Percentiles rank a stretch among this genome's conserved stretches.
Evolutionary conservation across 2,329 filamentous ascomycete species (phyloP).

Genomic region (Colletotrichum paranaense): DNA sequence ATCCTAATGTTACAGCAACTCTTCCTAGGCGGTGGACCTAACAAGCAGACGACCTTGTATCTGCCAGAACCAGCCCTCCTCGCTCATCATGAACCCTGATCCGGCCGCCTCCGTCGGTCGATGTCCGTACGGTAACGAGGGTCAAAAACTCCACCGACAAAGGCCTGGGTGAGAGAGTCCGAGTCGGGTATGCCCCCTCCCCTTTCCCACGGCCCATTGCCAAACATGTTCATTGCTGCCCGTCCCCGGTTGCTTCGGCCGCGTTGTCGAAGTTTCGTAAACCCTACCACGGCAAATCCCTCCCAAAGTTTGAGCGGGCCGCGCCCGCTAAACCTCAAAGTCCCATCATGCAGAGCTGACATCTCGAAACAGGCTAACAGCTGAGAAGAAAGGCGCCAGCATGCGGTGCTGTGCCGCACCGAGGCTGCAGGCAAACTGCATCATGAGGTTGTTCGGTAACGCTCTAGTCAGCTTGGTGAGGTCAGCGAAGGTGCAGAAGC

Average conservation of each 20-base stretch:
- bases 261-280: background rate
- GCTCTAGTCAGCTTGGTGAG: background rate
- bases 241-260: background rate
- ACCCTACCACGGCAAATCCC: background rate
- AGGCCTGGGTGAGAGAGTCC: background rate
- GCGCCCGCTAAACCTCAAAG: background rate
- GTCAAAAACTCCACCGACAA: background rate
- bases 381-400: background rate
- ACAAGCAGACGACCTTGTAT: background rate
- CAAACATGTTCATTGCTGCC: slow-evolving; percentile 1
- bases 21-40: slow-evolving; percentile 2
- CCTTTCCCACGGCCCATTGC: slow-evolving; percentile 13
- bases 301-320: background rate
- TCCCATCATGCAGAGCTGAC: background rate
- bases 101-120: slow-evolving; percentile 5
- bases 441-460: background rate
- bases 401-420: background rate
- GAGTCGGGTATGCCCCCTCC: background rate
- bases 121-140: slow-evolving; percentile 3
- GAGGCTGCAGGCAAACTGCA: background rate
- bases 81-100: background rate
- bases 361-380: slow-evolving; percentile 5
- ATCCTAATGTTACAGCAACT: slow-evolving; percentile 16
- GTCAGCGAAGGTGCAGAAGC: background rate
- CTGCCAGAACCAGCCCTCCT: background rate